phyloP scores from a whole-genome alignment of 2,329 filamentous ascomycete genomes.

The Raffaelea albimanens region DNA sequence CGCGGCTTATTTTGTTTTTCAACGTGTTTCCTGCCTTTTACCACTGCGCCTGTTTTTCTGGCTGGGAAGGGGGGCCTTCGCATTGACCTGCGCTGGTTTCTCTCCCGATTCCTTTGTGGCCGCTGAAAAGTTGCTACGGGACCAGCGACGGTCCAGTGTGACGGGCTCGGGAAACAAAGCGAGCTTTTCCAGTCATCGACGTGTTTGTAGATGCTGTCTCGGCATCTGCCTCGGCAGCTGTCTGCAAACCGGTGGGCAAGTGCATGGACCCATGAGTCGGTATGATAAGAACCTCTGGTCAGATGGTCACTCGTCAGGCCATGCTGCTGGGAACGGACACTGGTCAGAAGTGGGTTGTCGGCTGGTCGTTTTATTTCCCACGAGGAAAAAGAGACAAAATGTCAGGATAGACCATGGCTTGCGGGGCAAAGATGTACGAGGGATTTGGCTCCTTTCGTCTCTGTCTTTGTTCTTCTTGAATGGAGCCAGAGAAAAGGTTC shows the following conservation, averaged over 20 bases:
- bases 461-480: no score
- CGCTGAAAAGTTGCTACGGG: conserved; percentile 41
- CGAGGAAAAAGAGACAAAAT: not conserved
- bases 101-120: conserved; percentile 20
- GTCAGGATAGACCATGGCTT: not conserved
- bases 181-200: conserved; percentile 45
- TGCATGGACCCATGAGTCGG: conserved; percentile 62
- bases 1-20: not conserved
- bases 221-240: no score
- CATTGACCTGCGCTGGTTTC: conserved; percentile 19
- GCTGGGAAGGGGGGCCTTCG: no score
- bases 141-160: conserved; percentile 26
- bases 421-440: not conserved
- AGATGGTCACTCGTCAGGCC: conserved; percentile 68
- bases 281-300: conserved; percentile 63
- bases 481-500: no score
- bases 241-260: conserved; percentile 43
- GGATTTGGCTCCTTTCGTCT: no score
- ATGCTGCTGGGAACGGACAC: conserved; percentile 52
- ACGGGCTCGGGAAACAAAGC: conserved; percentile 32
- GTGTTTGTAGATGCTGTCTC: not conserved
- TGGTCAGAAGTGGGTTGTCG: conserved; percentile 26
- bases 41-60: not conserved
- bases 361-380: not conserved
- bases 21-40: not conserved